phyloP scores from a whole-genome alignment of 2,329 filamentous ascomycete species.

The Cercospora sojina region DNA sequence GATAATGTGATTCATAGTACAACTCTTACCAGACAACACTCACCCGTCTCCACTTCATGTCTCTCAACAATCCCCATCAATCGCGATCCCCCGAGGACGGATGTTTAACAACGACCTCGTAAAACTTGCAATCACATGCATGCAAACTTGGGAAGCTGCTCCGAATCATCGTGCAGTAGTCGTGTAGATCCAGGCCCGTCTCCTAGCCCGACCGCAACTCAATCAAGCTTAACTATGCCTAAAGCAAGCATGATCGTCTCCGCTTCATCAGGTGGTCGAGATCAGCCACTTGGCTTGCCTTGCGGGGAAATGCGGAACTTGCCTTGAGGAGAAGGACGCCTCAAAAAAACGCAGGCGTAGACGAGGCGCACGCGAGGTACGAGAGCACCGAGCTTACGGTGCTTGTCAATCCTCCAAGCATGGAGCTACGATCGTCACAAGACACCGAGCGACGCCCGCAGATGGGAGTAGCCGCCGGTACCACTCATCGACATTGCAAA shows the following conservation, averaged over 20 bases:
- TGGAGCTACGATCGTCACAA: neutral
- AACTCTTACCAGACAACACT: neutral
- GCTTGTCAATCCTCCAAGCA: constrained; percentile 2
- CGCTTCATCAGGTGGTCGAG: neutral
- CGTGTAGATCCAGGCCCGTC: neutral
- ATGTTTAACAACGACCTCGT: neutral
- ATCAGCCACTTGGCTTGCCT: neutral
- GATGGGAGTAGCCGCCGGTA: neutral
- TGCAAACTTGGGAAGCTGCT: neutral
- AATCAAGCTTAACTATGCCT: constrained; percentile 1
- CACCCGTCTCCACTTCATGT: neutral
- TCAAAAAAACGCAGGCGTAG: neutral
- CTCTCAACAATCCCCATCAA: neutral
- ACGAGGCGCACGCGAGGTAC: constrained; percentile 10
- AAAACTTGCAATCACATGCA: neutral
- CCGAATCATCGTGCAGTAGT: neutral
- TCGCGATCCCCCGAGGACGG: neutral
- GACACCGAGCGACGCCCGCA: neutral
- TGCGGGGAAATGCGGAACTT: constrained; percentile 6
- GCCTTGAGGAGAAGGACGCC: neutral
- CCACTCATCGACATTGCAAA: neutral
- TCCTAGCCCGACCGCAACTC: neutral
- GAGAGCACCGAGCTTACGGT: neutral
- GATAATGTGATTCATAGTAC: constrained; percentile 6
- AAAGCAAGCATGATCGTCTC: constrained; percentile 1